Evolutionary conservation across 805 yeast genomes (phyloP), one percentile per base, ranked within the genome.

Genomic region (Ogataea allantospora): DNA sequence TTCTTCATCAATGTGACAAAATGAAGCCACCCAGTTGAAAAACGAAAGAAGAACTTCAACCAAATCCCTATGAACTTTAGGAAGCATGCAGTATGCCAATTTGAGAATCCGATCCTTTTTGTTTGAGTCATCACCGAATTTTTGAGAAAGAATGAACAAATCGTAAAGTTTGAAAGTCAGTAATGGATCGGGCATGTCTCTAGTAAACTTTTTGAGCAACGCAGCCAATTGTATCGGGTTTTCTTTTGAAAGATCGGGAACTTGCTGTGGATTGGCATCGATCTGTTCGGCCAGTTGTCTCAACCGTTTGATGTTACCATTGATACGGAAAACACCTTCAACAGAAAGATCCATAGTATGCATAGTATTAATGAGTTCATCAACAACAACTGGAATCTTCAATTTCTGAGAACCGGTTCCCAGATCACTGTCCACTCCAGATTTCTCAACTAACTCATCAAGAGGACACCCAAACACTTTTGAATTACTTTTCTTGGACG

Each of bases 321-420:
- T 93, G 56, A 89, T 83, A 53, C 99, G 77, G 73, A 93, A 93
- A 4, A 93, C 83, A 43, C 99, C 99, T 62, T 93, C 99, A 20
- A 81, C 88, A 3, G 97, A 86, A 83, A 91, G 78, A 62, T 93
- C 98, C 70, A 86, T 88, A 43, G 83, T 91, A 36, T 86, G 76
- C 68, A 93, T 75, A 0, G 95, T 85, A 20, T 78, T 75, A 23
- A 93, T 78, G 12, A 89, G 67, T 53, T 93, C 98, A 53, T 91
- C 98, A 28, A 93, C 71, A 25, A 93, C 68, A 32, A 86, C 72
- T 1, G 99, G 99, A 27, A 93, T 83, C 24, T 80, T 73, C 28
- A 93, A 71, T 47, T 80, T 80, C 1, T 80, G 68, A 0, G 95
- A 88, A 0, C 95, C 96, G 31, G 83, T 83, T 2, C 95, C 95